These are phyloP conservation scores for Colletotrichum sidae DNA, from an alignment of 2,329 filamentous ascomycete genomes.

Conservation along the genomic window DNA sequence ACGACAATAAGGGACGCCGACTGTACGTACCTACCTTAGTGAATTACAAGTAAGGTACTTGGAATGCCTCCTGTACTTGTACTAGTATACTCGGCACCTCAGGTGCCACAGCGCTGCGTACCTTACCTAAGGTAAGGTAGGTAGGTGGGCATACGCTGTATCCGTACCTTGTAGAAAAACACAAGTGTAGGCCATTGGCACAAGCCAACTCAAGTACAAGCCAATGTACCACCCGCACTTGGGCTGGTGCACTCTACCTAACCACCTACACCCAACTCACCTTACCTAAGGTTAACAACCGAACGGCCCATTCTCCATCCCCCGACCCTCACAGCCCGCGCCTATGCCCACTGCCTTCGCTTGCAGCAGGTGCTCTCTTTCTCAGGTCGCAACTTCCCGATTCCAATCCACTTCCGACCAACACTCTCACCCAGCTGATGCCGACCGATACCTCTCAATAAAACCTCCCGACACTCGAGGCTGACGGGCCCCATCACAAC, in stretches of 20 bases:
- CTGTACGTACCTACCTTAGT: no score
- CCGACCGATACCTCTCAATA: constrained; percentile 36
- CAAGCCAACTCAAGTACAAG: no score
- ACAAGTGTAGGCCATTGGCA: no score
- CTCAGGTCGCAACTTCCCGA: constrained; percentile 15
- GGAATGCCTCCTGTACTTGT: no score
- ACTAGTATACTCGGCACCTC: no score
- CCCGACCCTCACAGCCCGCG: constrained; percentile 29
- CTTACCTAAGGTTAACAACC: constrained; percentile 35
- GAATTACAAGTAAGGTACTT: no score
- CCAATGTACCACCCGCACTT: no score
- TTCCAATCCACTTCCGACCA: constrained; percentile 22
- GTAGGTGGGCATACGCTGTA: no score
- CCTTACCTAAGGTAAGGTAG: no score
- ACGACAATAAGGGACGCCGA: no score
- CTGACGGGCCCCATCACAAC: constrained; percentile 36
- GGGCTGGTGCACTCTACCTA: background rate
- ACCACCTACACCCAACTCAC: constrained; percentile 6
- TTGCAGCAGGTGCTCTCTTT: constrained; percentile 11
- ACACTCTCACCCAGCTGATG: constrained; percentile 36
- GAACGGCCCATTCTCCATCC: constrained; percentile 24
- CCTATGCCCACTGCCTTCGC: constrained; percentile 3
- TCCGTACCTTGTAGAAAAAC: no score
- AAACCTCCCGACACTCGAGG: constrained; percentile 36
- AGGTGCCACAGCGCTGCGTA: no score